These are phyloP conservation scores for Oldenlandia corymbosa DNA, from an alignment of 257 asterid species.

Conservation along the genomic window DNA sequence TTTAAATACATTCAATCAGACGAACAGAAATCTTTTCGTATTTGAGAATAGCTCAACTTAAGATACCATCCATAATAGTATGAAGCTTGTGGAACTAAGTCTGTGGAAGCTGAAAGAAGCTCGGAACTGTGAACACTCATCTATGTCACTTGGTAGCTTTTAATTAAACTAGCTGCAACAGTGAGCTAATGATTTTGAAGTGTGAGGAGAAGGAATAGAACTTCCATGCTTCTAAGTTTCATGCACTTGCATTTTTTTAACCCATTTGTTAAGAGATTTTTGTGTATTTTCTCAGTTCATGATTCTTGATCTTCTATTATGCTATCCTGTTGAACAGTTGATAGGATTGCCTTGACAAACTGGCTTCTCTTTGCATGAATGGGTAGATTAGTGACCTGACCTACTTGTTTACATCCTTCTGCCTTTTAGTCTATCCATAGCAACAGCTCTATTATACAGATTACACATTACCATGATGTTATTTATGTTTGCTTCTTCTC, in stretches of 20 bases:
- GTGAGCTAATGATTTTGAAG: not conserved
- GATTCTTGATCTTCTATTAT: no score
- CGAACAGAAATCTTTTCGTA: not conserved
- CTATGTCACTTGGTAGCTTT: not conserved
- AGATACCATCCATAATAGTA: no score
- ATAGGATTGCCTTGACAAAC: not conserved
- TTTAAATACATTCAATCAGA: not conserved
- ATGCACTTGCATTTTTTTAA: no score
- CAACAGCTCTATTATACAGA: conserved; percentile 1
- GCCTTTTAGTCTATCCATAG: not conserved
- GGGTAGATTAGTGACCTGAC: not conserved
- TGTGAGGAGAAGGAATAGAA: not conserved
- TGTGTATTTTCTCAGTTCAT: no score
- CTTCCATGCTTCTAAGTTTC: not conserved
- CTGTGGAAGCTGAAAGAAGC: not conserved
- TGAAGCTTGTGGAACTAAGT: not conserved
- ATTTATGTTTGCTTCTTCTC: not conserved
- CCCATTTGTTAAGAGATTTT: no score
- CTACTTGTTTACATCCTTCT: not conserved
- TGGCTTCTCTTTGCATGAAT: not conserved
- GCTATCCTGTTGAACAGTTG: not conserved
- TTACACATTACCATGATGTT: not conserved
- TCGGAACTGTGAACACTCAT: not conserved
- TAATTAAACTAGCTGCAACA: not conserved
- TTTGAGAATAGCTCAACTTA: no score